Percentiles rank a stretch among this genome's conserved stretches.
These are phyloP conservation scores for Thalassiosira sp. DNA, from an alignment of 352 stramenopile genomes.

Conservation along the genomic window DNA sequence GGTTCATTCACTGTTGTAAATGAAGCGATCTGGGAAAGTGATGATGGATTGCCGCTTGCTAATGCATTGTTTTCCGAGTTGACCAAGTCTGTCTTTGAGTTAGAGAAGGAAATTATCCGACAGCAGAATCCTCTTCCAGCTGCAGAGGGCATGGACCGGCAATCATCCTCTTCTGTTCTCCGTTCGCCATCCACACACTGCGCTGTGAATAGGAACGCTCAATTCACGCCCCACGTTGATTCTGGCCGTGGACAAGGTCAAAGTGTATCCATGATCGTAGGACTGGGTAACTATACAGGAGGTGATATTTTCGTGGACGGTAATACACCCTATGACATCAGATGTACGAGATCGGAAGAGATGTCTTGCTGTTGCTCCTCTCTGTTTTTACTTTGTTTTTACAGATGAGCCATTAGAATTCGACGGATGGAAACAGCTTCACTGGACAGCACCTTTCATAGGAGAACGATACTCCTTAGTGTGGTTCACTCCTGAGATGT, in stretches of 20 bases:
- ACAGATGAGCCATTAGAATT: constrained; percentile 84
- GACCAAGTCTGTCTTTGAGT: constrained; percentile 80
- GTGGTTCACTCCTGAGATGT: constrained; percentile 82
- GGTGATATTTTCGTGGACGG: constrained; percentile 83
- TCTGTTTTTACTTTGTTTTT: too few relatives aligned
- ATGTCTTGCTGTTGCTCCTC: too few relatives aligned
- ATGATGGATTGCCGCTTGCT: constrained; percentile 45
- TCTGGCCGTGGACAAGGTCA: constrained; percentile 76
- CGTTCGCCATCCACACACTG: constrained; percentile 53
- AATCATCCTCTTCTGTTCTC: not conserved
- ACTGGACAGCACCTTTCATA: constrained; percentile 83
- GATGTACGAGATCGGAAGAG: too few relatives aligned
- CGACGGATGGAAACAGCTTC: constrained; percentile 84
- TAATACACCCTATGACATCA: constrained; percentile 72
- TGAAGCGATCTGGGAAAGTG: constrained; percentile 37
- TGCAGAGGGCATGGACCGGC: constrained; percentile 42
- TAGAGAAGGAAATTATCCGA: constrained; percentile 68
- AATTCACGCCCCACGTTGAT: constrained; percentile 86
- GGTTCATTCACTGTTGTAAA: constrained; percentile 77
- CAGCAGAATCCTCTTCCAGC: constrained; percentile 22
- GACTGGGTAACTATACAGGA: constrained; percentile 73
- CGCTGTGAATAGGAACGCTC: constrained; percentile 84
- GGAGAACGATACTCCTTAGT: constrained; percentile 86
- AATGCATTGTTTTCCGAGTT: constrained; percentile 83
- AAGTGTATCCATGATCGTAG: constrained; percentile 84